Base-by-base conservation (phyloP, 805 yeast genomes). In the Komagataella kurtzmanii region DNA sequence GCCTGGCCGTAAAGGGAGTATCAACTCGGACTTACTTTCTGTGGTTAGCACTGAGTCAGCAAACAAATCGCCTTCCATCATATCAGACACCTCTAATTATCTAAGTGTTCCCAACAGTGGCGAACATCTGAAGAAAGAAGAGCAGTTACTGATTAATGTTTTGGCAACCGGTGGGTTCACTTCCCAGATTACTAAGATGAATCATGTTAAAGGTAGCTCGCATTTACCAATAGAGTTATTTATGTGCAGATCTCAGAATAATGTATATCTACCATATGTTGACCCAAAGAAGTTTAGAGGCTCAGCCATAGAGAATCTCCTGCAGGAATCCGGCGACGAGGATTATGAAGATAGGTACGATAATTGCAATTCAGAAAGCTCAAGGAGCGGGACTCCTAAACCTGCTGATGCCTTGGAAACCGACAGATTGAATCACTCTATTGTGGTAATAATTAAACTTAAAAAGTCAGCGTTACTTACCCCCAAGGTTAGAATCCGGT, bases 401-500 rank as follows among this genome's bases (percentile, higher is more conserved):
- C 14, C 51, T 19, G 40, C 36, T 14, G 19, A 49, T 18, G 40
- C 40, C 23, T n/a, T n/a, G 10, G 50, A 43, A 17, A 24, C 30
- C n/a, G 51, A 45, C 17, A 44, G 14, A 8, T 44, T 48, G 8
- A 61, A 76, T 21, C 82, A 77, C 60, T 74, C 79, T 1, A 76
- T 78, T 62, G 80, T 75, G 0, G 71, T 76, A 8, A 69, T 78
- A 10, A 57, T 78, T 2, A 78, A 75, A 56, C 58, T 78, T 2
- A 59, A 65, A 8, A 73, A 70, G 55, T 70, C 68, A 30, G 67
- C 69, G 14, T 56, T 68, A 2, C 58, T 75, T 14, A 65, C 64
- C 40, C 64, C 69, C n/a, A 52, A 54, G 3, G 60, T 75, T 6
- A 65, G 63, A 44, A 69, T 75, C 40, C 71, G 67, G 51, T 73